These are phyloP conservation scores for Hansenula lynferdii DNA, from an alignment of 1,139 yeast genomes.

Conservation along the genomic window DNA sequence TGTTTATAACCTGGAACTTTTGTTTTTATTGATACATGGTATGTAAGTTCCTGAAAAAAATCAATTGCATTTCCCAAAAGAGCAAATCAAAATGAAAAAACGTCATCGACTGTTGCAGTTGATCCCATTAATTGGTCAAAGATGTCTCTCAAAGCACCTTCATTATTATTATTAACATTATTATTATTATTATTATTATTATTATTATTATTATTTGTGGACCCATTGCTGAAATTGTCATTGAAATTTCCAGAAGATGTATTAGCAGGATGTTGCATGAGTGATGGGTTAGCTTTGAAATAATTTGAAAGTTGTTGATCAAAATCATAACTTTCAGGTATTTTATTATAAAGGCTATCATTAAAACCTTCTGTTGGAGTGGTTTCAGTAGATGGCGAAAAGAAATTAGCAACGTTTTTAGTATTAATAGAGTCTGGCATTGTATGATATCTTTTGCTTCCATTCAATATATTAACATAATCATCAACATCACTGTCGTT, in stretches of 20 bases:
- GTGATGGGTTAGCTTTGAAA: background rate
- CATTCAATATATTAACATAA: background rate
- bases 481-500: slow-evolving; percentile 4
- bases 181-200: too few relatives aligned
- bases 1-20: too few relatives aligned
- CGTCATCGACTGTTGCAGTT: background rate
- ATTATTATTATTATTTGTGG: too few relatives aligned
- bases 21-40: too few relatives aligned
- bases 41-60: too few relatives aligned
- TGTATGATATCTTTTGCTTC: background rate
- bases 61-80: too few relatives aligned
- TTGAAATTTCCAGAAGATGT: too few relatives aligned
- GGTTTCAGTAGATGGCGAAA: background rate
- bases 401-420: background rate
- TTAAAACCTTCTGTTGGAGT: background rate
- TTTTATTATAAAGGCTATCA: background rate
- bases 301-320: background rate
- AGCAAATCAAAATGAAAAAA: background rate
- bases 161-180: too few relatives aligned
- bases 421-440: background rate
- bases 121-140: slow-evolving; percentile 1
- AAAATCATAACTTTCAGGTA: background rate
- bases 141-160: background rate
- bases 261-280: too few relatives aligned
- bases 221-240: too few relatives aligned